Evolutionary conservation across 495 filamentous ascomycete species (phyloP), one percentile per base, ranked within the genome.

Genomic region (Neurospora pannonica): DNA sequence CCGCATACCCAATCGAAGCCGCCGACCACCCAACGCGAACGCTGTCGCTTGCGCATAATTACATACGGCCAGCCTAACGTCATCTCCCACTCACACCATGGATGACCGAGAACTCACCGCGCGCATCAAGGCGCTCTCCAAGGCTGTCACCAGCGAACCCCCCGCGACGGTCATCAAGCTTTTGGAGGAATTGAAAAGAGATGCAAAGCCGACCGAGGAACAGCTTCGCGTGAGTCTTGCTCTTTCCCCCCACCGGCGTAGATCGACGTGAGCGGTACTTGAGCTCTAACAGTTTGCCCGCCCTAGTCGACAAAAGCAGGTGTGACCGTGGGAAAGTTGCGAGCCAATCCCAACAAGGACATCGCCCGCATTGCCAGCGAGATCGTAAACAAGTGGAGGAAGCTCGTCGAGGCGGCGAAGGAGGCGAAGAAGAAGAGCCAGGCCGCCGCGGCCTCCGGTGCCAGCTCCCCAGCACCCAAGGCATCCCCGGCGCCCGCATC

Each of bases 351-450:
- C 71, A 88, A 95, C 77, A 90, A 90, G 72, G 90, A 92, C n/a
- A 90, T 98, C 60, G 90, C 90, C 8, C 86, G 87, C 8, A 84
- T 93, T 60, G 91, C 95, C 3, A 85, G 85, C 73, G 92, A 96
- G 75, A 93, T 98, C 71, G 93, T 99, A 24, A 86, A 86, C 48
- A 95, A 93, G 78, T 99, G 96, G 96, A 91, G 91, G 76, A 90
- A 89, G 72, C 91, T 93, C 40, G 91, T 99, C 67, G 89, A 92
- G 54, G 81, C 82, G 48, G 90, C 91, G 79, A 89, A 91, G 75
- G 90, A 91, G 72, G 82, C 84, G 9, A 87, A 86, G 72, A 88
- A 85, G 36, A 84, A 85, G 31, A 84, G 88, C 39, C 85, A 86
- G 74, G 85, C 84, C 72, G 80, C 74, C 71, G 54, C 54, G 21